Evolutionary conservation across 306 rosid species (phyloP), one percentile per base, ranked within the genome.

Genomic region (Sesbania bispinosa): DNA sequence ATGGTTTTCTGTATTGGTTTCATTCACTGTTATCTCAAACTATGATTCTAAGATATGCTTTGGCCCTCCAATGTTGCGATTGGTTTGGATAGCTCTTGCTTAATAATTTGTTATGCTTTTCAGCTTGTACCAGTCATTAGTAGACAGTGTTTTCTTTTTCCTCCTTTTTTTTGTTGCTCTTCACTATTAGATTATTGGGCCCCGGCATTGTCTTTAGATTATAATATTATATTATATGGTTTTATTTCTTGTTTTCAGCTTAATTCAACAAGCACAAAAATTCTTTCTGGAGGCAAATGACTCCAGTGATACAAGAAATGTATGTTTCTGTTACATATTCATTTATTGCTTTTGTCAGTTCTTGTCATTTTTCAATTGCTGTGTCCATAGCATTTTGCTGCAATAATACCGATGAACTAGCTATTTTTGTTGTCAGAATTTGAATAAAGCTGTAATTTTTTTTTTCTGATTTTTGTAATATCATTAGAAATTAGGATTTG

Each of bases 221-320:
- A 41, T 81, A 75, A 58, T 26, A 59, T 73, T 62, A 58, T 26
- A 61, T 71, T 67, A 48, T 39, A 13, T 46, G 60, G 72, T 52
- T 47, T 58, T 73, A 20, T 62, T 66, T 77, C 61, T 80, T 73
- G 59, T 61, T 77, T 83, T 82, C 96, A 95, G 99, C 88, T 82
- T 91, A 80, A 88, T 89, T 85, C 99, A 91, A 81, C 96, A 86
- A 79, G 92, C 79, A 35, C 96, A 95, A 74, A 95, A 89, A 60
- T 85, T 86, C 76, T 80, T 89, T 65, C 41, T 66, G 69, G 97
- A 89, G 86, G 82, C 90, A 64, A 84, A 84, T 79, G 96, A 94
- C 73, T 83, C 89, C 19, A 76, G 79, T 85, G 91, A 87, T 79
- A 51, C 96, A 70, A 88, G 96, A 88, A 88, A 86, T 86, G 97